Conservation (phyloP, 768 basidiomycete genomes). For the Russula olivacea region DNA sequence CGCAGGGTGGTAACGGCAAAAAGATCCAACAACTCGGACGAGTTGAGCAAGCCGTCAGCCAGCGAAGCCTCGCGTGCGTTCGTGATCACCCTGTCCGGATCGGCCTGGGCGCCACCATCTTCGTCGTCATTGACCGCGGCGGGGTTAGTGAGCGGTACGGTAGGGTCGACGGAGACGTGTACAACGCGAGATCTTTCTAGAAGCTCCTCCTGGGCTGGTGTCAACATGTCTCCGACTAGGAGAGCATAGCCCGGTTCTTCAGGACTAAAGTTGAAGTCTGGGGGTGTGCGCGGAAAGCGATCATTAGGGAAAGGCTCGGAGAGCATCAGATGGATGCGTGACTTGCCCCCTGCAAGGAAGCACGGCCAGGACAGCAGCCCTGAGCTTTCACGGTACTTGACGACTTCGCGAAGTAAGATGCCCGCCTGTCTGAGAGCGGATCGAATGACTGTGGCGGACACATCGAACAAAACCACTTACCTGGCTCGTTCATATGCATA, state of each 20-base stretch:
- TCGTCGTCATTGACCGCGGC: slow-evolving; percentile 38
- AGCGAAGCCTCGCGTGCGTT: slow-evolving; percentile 57
- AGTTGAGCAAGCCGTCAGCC: slow-evolving; percentile 64
- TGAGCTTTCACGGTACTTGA: slow-evolving; percentile 46
- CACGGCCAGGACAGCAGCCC: slow-evolving; percentile 60
- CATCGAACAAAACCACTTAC: slow-evolving; percentile 32
- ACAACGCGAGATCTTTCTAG: slow-evolving; percentile 65
- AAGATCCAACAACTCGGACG: slow-evolving; percentile 49
- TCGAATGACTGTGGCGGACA: background rate
- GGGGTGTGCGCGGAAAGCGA: background rate
- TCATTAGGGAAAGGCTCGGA: background rate
- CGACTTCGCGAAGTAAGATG: slow-evolving; percentile 63
- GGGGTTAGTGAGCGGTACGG: slow-evolving; percentile 33
- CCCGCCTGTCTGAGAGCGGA: slow-evolving; percentile 56
- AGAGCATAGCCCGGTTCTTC: slow-evolving; percentile 79
- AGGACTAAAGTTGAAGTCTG: slow-evolving; percentile 90
- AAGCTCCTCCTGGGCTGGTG: slow-evolving; percentile 44
- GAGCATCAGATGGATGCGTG: background rate
- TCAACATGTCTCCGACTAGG: slow-evolving; percentile 55
- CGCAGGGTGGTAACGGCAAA: slow-evolving; percentile 34
- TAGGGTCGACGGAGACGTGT: slow-evolving; percentile 62
- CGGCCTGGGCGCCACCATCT: slow-evolving; percentile 39
- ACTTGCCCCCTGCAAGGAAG: slow-evolving; percentile 75
- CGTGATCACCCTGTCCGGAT: slow-evolving; percentile 68
- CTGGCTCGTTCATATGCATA: slow-evolving; percentile 82